Conservation (phyloP, 805 yeast species). For the Yamadazyma scolyti region DNA sequence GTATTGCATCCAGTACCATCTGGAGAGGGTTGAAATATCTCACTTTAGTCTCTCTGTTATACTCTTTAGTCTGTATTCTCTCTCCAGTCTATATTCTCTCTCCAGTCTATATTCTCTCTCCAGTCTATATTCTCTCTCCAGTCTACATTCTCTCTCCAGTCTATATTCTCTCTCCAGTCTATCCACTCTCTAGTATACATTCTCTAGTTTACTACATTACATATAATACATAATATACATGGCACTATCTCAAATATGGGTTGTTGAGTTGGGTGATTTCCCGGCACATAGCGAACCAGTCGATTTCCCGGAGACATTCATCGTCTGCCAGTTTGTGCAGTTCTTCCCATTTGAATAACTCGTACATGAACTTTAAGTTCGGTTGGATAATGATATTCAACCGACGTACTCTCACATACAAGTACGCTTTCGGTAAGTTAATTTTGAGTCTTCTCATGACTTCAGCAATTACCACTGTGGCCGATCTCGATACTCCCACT, state of each 20-base stretch:
- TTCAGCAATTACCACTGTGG: conserved; percentile 93
- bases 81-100: too few species aligned
- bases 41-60: too few species aligned
- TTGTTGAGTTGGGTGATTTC: conserved; percentile 76
- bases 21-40: too few species aligned
- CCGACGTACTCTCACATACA: conserved; percentile 85
- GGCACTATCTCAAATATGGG: conserved; percentile 45
- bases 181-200: too few species aligned
- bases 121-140: too few species aligned
- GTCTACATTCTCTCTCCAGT: too few species aligned
- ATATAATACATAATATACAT: conserved; percentile 3
- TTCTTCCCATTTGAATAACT: conserved; percentile 57
- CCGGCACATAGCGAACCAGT: conserved; percentile 84
- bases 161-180: too few species aligned
- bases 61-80: too few species aligned
- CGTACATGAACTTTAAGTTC: conserved; percentile 86
- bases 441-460: conserved; percentile 75
- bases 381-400: conserved; percentile 94
- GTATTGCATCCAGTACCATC: too few species aligned
- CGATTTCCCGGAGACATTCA: conserved; percentile 56
- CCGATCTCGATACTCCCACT: conserved; percentile 93
- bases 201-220: too few species aligned
- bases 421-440: conserved; percentile 72
- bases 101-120: too few species aligned
- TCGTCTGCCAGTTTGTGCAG: conserved; percentile 6